Evolutionary conservation across 805 yeast genomes (phyloP), one percentile per base, ranked within the genome.

Genomic region (Lachancea fermentati): DNA sequence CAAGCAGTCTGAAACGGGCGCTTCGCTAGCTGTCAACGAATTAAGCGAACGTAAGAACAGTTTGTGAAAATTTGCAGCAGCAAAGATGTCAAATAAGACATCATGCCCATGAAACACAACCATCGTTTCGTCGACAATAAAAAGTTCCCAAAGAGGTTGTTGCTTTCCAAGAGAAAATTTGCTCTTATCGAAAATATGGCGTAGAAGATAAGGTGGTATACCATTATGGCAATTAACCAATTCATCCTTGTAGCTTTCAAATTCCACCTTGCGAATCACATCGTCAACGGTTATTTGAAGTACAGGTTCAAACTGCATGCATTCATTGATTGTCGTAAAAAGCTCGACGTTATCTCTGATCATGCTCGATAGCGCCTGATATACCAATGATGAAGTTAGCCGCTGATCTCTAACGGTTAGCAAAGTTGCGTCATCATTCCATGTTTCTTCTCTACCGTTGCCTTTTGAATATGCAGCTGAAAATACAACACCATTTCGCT

Each of bases 71-170:
- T 50, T 51, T 15, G 60, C 59, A 13, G 57, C 58, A 2, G 63
- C 52, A 42, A 55, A 59, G 2, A 49, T 44, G 40, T 59, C 64
- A 47, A 59, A 59, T 22, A 59, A 39, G 3, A 46, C 46, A 34
- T 58, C 62, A 34, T 55, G 57, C 3, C 62, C 63, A 46, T 59
- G 61, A 28, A 59, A 58, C 4, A 57, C 42, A 3, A 58, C 36
- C 36, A 53, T 34, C 3, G 53, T 44, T 30, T 54, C 58, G 41
- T 58, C 58, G 6, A 58, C 47, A 1, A 58, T 37, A 38, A 41
- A 55, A 8, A 59, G 25, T 25, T 44, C 43, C 64, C 64, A 59
- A 19, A 59, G 37, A 9, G 60, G 60, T 25, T 41, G 39, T 14
- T 35, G 32, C 9, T 42, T 39, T 11, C 54, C 57, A 1, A 54